Conservation (phyloP, 176 grass and related monocot genomes). For the Eragrostis nindensis region DNA sequence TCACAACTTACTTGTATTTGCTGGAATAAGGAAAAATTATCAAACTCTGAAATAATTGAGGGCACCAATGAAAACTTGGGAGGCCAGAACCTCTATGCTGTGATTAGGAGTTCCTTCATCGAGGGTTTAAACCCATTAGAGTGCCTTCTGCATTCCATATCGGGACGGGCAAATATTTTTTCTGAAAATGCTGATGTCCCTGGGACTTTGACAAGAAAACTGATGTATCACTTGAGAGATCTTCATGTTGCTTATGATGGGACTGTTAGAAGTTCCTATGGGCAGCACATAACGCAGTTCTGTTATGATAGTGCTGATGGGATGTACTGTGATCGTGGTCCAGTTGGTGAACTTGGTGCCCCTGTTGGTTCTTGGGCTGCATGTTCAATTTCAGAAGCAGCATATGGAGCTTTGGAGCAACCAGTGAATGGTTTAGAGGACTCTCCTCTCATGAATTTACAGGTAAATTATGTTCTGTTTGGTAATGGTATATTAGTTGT, state of each 20-base stretch:
- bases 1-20: conserved; percentile 55
- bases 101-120: conserved; percentile 75
- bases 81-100: conserved; percentile 61
- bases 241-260: conserved; percentile 88
- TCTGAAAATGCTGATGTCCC: conserved; percentile 87
- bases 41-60: conserved; percentile 28
- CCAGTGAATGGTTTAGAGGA: conserved; percentile 76
- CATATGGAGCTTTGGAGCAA: conserved; percentile 90
- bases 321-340: conserved; percentile 17
- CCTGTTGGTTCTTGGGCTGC: conserved; percentile 87
- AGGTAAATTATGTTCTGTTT: conserved; percentile 55
- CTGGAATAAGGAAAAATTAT: conserved; percentile 68
- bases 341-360: conserved; percentile 55
- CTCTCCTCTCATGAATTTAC: conserved; percentile 82
- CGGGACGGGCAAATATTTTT: conserved; percentile 78
- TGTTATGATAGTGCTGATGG: conserved; percentile 60
- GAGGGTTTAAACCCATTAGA: conserved; percentile 89
- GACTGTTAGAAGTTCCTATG: conserved; percentile 76
- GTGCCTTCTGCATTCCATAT: conserved; percentile 79
- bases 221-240: conserved; percentile 93
- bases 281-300: conserved; percentile 80
- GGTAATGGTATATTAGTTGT: neutral
- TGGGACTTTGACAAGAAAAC: conserved; percentile 71
- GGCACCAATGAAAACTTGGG: conserved; percentile 22
- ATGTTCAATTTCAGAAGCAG: conserved; percentile 93